Conservation (phyloP, 768 basidiomycete genomes). For the Tulasnella sp. region DNA sequence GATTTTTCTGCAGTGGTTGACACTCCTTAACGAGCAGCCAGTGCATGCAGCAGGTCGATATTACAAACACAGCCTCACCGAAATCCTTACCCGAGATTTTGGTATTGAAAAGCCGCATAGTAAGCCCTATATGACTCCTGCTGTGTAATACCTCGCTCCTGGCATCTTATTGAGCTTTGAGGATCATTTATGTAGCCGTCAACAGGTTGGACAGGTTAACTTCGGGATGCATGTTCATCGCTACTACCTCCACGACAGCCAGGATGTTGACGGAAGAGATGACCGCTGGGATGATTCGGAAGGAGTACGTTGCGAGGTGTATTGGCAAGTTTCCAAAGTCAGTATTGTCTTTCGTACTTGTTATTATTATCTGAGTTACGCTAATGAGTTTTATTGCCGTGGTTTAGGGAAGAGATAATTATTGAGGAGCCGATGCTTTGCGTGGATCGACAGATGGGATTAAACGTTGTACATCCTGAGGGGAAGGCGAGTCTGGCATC, state of each 20-base stretch:
- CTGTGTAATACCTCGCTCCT: background rate
- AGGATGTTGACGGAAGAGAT: constrained; percentile 70
- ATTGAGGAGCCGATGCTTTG: constrained; percentile 84
- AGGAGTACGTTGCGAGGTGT: constrained; percentile 87
- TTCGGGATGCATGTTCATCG: constrained; percentile 90
- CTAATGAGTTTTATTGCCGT: background rate
- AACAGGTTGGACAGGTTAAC: constrained; percentile 92
- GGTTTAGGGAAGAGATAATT: constrained; percentile 55
- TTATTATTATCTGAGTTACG: background rate
- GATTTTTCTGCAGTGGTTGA: background rate
- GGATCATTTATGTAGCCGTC: constrained; percentile 45
- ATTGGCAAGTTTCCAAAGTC: constrained; percentile 78
- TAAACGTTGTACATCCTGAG: constrained; percentile 91
- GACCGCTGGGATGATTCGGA: constrained; percentile 64
- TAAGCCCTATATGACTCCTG: constrained; percentile 32
- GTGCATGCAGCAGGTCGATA: constrained; percentile 90
- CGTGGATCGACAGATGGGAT: constrained; percentile 90
- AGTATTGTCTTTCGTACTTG: constrained; percentile 25
- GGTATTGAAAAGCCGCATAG: constrained; percentile 74
- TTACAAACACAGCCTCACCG: constrained; percentile 74
- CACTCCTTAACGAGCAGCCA: constrained; percentile 40
- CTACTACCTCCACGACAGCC: constrained; percentile 58
- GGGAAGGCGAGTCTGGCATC: constrained; percentile 58
- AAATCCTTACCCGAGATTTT: constrained; percentile 76
- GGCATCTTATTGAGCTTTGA: background rate